phyloP scores from a whole-genome alignment of 257 asterid genomes.

The Solanum appendiculatum region DNA sequence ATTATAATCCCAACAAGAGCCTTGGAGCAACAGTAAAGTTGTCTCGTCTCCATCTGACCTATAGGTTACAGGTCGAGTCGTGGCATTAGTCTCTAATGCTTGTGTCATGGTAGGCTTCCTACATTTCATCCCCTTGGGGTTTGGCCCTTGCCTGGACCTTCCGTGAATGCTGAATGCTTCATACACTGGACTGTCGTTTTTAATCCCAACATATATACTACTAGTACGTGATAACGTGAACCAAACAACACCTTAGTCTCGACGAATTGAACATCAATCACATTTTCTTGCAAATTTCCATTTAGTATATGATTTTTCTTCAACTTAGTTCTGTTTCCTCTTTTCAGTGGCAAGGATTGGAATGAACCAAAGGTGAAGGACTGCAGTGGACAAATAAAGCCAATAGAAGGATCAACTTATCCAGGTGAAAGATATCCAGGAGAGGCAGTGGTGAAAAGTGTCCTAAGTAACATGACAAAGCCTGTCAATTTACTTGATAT shows the following conservation, averaged over 20 bases:
- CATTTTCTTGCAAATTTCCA: not conserved
- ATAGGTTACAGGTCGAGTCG: fast-evolving
- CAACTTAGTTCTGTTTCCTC: not conserved
- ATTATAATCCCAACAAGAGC: not conserved
- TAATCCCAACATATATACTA: not conserved
- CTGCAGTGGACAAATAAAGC: slow-evolving; percentile 44
- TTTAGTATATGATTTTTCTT: not conserved
- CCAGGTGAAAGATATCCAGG: slow-evolving; percentile 46
- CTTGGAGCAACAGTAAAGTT: not conserved
- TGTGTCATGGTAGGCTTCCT: not conserved
- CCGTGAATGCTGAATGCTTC: not conserved
- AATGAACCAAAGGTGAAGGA: slow-evolving; percentile 24
- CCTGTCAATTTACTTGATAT: slow-evolving; percentile 47
- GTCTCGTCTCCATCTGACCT: not conserved
- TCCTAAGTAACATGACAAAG: slow-evolving; percentile 36
- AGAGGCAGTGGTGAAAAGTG: slow-evolving; percentile 50
- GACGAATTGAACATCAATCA: not conserved
- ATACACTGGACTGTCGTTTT: not conserved
- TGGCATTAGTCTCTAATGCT: not conserved
- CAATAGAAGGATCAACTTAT: slow-evolving; percentile 35
- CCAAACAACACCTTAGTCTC: not conserved
- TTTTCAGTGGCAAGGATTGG: slow-evolving; percentile 56
- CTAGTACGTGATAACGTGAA: not conserved
- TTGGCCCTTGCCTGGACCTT: not conserved
- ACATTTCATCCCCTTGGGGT: not conserved